Evolutionary conservation across 2,329 filamentous ascomycete species (phyloP), one percentile per base, ranked within the genome.

Genomic region (Cordyceps fumosorosea): DNA sequence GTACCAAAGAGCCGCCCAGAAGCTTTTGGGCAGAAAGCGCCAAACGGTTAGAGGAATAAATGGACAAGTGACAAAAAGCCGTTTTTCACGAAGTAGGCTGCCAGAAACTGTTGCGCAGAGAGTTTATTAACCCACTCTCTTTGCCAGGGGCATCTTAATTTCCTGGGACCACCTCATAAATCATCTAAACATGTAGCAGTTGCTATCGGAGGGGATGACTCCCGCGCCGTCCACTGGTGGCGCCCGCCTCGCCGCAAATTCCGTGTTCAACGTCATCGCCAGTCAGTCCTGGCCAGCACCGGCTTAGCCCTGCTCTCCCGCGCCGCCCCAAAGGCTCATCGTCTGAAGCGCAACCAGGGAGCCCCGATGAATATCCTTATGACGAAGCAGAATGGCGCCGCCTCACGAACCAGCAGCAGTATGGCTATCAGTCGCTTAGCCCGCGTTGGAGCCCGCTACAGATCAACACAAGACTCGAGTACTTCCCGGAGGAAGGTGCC

Each of bases 251-350:
- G 2, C 55, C 60, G 3, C 37, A 16, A 7, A 44, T 26, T 11
- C 37, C 40, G 3, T 12, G 67, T 55, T 64, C 66, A 2, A 45
- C 60, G n/a, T 63, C 66, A 24, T 65, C 62, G 37, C 42, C 32
- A 26, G 34, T 20, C 22, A 53, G 45, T 42, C 40, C 55, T 20
- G 42, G 57, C 34, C 53, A 57, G 24, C 42, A 53, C 8, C 26
- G 34, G 24, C 32, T 51, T 18, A 56, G 54, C 37, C 47, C 54
- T 24, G 47, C 24, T 5, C 12, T 56, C 12, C 53, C 51, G 37
- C 60, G 53, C 16, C 60, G 50, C 42, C 40, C 58, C 10, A 54
- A 54, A n/a, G 50, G 26, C 1, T 54, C 42, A 47, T n/a, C 50
- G 5, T n/a, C 50, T 40, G 58, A 24, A 12, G 18, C 24, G 3